Evolutionary conservation across 2,329 filamentous ascomycete species (phyloP).

Genomic region (Sclerotinia borealis): DNA sequence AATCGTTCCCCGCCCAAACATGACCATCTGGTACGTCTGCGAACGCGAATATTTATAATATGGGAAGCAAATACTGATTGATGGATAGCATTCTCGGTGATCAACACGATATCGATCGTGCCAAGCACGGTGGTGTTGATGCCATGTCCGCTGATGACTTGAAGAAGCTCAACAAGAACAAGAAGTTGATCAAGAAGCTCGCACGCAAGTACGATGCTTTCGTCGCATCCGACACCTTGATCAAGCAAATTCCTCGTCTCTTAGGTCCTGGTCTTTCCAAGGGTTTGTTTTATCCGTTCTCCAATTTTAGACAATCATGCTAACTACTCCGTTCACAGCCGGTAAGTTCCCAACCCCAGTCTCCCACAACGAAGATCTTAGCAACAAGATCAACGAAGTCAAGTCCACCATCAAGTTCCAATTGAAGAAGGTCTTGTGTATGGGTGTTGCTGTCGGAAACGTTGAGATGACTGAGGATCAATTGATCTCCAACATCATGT

Average conservation of each 20-base stretch:
- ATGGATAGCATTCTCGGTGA: conserved; percentile 67
- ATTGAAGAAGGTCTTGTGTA: conserved; percentile 99
- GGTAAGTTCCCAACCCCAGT: conserved; percentile 99
- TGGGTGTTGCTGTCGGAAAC: conserved; percentile 98
- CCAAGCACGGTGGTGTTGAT: conserved; percentile 97
- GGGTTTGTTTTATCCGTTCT: conserved; percentile 48
- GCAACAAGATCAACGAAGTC: conserved; percentile 95
- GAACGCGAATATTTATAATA: conserved; percentile 12
- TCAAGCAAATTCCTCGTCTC: conserved; percentile 99
- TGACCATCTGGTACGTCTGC: conserved; percentile 67
- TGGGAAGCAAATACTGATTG: conserved; percentile 27
- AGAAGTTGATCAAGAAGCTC: conserved; percentile 99
- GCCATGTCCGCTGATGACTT: conserved; percentile 98
- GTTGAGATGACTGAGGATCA: conserved; percentile 96
- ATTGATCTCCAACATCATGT: conserved; percentile 97
- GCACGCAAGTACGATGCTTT: conserved; percentile 99
- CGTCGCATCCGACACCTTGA: conserved; percentile 91
- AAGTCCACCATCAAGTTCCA: conserved; percentile 99
- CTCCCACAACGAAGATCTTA: conserved; percentile 92
- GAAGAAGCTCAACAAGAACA: conserved; percentile 99
- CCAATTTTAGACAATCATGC: conserved; percentile 15
- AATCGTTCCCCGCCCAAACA: conserved; percentile 82
- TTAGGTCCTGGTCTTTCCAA: conserved; percentile 97
- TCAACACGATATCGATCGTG: conserved; percentile 99
- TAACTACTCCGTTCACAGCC: conserved; percentile 48